These are phyloP conservation scores for Mortierella sp. DNA, from an alignment of 371 early-diverging fungal species.

Conservation along the genomic window DNA sequence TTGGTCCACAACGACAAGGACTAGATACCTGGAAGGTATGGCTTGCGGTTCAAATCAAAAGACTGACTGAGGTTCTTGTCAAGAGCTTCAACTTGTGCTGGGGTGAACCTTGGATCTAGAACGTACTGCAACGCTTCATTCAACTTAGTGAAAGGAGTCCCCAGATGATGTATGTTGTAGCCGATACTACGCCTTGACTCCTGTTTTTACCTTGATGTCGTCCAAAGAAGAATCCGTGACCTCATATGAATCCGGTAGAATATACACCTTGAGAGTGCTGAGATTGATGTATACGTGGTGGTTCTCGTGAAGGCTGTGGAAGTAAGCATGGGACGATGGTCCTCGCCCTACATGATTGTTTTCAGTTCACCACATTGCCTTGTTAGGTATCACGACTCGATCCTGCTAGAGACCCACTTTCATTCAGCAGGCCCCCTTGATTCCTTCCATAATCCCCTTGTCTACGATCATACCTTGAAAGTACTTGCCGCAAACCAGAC, in stretches of 20 bases:
- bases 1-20: too few relatives aligned
- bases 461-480: slow-evolving; percentile 95
- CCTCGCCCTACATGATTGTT: slow-evolving; percentile 80
- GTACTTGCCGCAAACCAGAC: slow-evolving; percentile 97
- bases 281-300: slow-evolving; percentile 98
- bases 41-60: slow-evolving; percentile 88
- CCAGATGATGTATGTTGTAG: too few relatives aligned
- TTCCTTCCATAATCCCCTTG: too few relatives aligned
- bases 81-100: slow-evolving; percentile 73
- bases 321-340: slow-evolving; percentile 92
- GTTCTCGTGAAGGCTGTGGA: slow-evolving; percentile 93
- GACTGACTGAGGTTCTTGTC: slow-evolving; percentile 72
- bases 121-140: slow-evolving; percentile 85
- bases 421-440: too few relatives aligned
- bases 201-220: slow-evolving; percentile 91
- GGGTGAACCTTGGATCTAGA: slow-evolving; percentile 84
- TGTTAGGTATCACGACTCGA: too few relatives aligned
- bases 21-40: slow-evolving; percentile 86
- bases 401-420: too few relatives aligned
- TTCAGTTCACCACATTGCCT: too few relatives aligned
- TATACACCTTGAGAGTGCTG: slow-evolving; percentile 87
- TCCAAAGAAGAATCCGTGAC: slow-evolving; percentile 87
- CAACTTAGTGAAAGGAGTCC: too few relatives aligned
- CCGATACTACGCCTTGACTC: too few relatives aligned
- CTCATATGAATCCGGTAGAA: slow-evolving; percentile 95